A percentile compares a stretch with the other conserved stretches of the same genome.
phyloP scores from a whole-genome alignment of 805 yeast genomes.

The Monosporozyma servazzii region DNA sequence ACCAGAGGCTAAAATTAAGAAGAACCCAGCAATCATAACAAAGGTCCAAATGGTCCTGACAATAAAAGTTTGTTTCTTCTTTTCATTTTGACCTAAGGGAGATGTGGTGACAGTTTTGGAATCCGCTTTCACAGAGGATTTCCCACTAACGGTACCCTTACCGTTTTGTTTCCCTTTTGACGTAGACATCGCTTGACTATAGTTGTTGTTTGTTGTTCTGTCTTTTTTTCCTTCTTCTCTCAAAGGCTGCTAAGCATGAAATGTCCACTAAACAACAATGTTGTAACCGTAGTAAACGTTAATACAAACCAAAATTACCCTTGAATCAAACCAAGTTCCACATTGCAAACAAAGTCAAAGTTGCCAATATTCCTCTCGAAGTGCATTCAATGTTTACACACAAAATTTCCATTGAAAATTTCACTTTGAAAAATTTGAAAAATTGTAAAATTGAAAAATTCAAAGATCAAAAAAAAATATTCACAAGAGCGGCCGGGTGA shows the following conservation, averaged over 20 bases:
- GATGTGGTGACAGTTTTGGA: background rate
- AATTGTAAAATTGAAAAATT: too few species aligned
- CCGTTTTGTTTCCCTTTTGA: background rate
- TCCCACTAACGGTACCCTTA: background rate
- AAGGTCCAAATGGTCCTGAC: constrained; percentile 90
- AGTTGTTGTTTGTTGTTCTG: background rate
- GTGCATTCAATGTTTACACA: background rate
- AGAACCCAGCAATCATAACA: constrained; percentile 75
- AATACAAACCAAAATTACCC: background rate
- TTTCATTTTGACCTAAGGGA: constrained; percentile 10
- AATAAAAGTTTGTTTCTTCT: constrained; percentile 39
- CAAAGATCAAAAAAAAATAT: too few species aligned
- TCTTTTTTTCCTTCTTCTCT: background rate
- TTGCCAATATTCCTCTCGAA: background rate
- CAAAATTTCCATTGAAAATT: background rate
- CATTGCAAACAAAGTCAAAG: background rate
- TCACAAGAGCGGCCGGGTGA: too few species aligned
- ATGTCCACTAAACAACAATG: background rate
- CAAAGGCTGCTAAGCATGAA: background rate
- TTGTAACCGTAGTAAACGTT: background rate
- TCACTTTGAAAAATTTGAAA: too few species aligned
- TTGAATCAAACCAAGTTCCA: background rate
- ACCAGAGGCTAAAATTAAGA: constrained; percentile 67
- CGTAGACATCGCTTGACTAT: background rate
- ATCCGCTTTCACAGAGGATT: background rate